Evolutionary conservation across 371 early-diverging fungal species (phyloP).

Genomic region (Quaeritorhiza haematococci): DNA sequence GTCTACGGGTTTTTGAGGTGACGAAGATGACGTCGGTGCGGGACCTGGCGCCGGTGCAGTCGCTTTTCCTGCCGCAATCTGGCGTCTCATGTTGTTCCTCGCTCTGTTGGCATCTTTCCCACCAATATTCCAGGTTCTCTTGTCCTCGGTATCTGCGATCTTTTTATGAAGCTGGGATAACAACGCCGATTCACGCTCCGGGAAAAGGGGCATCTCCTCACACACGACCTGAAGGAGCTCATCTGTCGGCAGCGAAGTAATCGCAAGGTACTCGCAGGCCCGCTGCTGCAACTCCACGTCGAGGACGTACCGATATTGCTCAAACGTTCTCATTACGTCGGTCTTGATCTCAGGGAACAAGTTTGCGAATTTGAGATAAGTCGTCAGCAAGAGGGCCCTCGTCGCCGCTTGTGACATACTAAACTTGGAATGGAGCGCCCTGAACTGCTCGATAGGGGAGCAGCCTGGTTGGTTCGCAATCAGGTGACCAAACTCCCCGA

Average conservation of each 20-base stretch:
- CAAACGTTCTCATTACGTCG: slow-evolving; percentile 75
- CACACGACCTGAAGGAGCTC: slow-evolving; percentile 88
- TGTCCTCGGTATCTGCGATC: slow-evolving; percentile 87
- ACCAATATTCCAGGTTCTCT: slow-evolving; percentile 90
- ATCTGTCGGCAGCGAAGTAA: slow-evolving; percentile 75
- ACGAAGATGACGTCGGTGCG: too few relatives aligned
- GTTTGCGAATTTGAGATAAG: slow-evolving; percentile 90
- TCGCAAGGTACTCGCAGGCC: slow-evolving; percentile 89
- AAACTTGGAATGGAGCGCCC: slow-evolving; percentile 85
- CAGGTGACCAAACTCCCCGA: slow-evolving; percentile 95
- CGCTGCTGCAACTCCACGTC: slow-evolving; percentile 95
- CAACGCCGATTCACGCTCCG: slow-evolving; percentile 87
- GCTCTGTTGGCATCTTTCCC: slow-evolving; percentile 74
- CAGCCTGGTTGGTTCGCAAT: slow-evolving; percentile 81
- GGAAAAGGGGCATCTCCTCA: slow-evolving; percentile 96
- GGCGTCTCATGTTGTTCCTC: too few relatives aligned
- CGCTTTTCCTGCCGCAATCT: not conserved
- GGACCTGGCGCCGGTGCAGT: not conserved
- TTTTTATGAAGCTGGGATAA: slow-evolving; percentile 74
- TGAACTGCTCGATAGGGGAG: slow-evolving; percentile 87
- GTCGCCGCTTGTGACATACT: slow-evolving; percentile 72
- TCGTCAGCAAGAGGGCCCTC: slow-evolving; percentile 79
- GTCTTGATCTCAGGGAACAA: slow-evolving; percentile 94
- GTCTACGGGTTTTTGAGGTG: slow-evolving; percentile 1
- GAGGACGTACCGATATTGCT: slow-evolving; percentile 77